Conservation (phyloP, 2,329 filamentous ascomycete genomes). For the Neofusicoccum umdonicola region DNA sequence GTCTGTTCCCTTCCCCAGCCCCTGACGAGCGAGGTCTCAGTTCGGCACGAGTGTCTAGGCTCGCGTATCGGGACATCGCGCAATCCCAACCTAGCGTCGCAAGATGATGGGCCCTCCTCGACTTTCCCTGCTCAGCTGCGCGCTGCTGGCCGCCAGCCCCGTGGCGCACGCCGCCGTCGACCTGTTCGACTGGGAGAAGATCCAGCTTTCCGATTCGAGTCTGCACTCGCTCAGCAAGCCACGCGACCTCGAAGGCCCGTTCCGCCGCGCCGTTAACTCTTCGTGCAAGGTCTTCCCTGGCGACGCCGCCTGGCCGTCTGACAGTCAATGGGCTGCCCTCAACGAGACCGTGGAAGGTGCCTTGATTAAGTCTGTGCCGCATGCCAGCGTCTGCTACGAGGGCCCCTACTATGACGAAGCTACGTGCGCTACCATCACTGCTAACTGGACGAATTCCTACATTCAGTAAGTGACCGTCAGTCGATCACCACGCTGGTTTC, state of each 20-base stretch:
- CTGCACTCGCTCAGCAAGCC: neutral
- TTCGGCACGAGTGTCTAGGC: neutral
- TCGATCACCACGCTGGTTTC: no score
- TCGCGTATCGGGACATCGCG: slow-evolving; percentile 10
- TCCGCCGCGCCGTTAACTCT: neutral
- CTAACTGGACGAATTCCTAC: slow-evolving; percentile 33
- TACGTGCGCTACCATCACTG: slow-evolving; percentile 22
- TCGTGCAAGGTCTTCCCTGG: slow-evolving; percentile 51
- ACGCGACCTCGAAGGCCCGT: neutral
- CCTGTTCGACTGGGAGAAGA: slow-evolving; percentile 14
- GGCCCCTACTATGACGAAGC: slow-evolving; percentile 32
- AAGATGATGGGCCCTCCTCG: neutral
- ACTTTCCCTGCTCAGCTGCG: neutral
- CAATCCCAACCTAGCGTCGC: neutral
- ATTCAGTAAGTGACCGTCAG: neutral
- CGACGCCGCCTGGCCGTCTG: slow-evolving; percentile 49
- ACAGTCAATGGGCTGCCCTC: slow-evolving; percentile 46
- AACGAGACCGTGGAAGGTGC: slow-evolving; percentile 46
- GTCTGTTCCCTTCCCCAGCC: neutral
- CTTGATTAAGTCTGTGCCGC: slow-evolving; percentile 45
- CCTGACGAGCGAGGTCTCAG: neutral
- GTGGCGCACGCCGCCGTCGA: neutral
- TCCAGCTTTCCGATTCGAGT: neutral
- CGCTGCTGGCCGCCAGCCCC: slow-evolving; percentile 4
- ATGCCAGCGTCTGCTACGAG: slow-evolving; percentile 48